phyloP scores from a whole-genome alignment of 2,329 filamentous ascomycete genomes.

The Pseudocercospora macadamiae region DNA sequence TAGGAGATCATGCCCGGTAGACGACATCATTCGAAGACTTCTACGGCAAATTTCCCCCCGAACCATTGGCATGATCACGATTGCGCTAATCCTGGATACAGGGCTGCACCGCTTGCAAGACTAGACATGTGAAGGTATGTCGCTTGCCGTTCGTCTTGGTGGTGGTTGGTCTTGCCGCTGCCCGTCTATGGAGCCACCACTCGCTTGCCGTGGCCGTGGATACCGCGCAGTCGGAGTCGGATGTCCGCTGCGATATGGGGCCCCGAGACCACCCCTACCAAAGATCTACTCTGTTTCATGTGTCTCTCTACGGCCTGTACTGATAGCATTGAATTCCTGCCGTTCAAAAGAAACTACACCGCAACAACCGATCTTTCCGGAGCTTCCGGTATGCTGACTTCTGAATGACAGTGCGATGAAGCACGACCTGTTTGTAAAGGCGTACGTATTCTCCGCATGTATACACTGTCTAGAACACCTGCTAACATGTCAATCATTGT shows the following conservation, averaged over 20 bases:
- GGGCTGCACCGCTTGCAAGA: constrained; percentile 29
- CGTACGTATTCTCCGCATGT: no score
- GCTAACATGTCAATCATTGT: no score
- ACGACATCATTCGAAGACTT: constrained; percentile 34
- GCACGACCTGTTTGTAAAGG: constrained; percentile 30
- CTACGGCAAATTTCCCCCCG: constrained; percentile 32
- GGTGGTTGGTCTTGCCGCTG: background rate
- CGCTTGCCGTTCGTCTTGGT: background rate
- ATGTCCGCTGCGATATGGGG: no score
- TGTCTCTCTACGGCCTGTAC: no score
- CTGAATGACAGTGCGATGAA: constrained; percentile 32
- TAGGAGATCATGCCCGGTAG: constrained; percentile 31
- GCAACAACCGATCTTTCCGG: background rate
- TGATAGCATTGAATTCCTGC: background rate
- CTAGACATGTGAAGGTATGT: constrained; percentile 35
- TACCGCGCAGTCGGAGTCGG: no score
- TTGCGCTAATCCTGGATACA: background rate
- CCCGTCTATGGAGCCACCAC: no score
- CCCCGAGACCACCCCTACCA: no score
- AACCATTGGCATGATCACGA: no score
- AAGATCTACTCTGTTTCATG: no score
- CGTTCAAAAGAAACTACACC: background rate
- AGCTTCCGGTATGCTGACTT: background rate
- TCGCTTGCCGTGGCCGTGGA: no score
- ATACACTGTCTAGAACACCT: no score